phyloP scores from a whole-genome alignment of 441 rosid genomes.

The Flueggea neowawraea region DNA sequence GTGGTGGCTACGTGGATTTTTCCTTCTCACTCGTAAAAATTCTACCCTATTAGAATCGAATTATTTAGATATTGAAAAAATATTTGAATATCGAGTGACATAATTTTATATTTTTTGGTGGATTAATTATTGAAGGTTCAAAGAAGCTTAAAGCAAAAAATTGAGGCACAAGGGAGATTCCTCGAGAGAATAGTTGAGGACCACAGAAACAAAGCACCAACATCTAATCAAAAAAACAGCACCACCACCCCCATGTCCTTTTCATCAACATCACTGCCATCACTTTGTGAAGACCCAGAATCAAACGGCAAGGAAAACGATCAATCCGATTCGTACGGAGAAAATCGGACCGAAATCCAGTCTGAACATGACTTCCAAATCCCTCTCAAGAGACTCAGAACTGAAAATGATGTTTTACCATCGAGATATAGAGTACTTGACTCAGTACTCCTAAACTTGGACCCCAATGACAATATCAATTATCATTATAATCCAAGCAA shows the following conservation, averaged over 20 bases:
- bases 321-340: constrained; percentile 35
- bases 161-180: constrained; percentile 51
- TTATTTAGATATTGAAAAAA: too few species aligned
- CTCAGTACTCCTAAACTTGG: constrained; percentile 6
- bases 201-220: constrained; percentile 12
- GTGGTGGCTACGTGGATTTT: too few species aligned
- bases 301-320: constrained; percentile 25
- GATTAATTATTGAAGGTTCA: constrained; percentile 28
- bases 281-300: constrained; percentile 52
- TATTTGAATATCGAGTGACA: too few species aligned
- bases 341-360: constrained; percentile 20
- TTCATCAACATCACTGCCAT: constrained; percentile 37
- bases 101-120: neutral
- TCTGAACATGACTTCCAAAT: constrained; percentile 24
- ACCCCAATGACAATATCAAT: constrained; percentile 3
- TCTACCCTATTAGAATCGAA: too few species aligned
- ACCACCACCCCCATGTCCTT: constrained; percentile 14
- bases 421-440: constrained; percentile 1
- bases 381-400: constrained; percentile 25
- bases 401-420: constrained; percentile 17
- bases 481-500: neutral
- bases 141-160: constrained; percentile 44
- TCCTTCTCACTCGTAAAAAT: too few species aligned
- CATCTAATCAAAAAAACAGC: constrained; percentile 12
- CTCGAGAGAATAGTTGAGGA: constrained; percentile 36